phyloP scores from a whole-genome alignment of 2,329 filamentous ascomycete genomes.

The Biscogniauxia marginata region DNA sequence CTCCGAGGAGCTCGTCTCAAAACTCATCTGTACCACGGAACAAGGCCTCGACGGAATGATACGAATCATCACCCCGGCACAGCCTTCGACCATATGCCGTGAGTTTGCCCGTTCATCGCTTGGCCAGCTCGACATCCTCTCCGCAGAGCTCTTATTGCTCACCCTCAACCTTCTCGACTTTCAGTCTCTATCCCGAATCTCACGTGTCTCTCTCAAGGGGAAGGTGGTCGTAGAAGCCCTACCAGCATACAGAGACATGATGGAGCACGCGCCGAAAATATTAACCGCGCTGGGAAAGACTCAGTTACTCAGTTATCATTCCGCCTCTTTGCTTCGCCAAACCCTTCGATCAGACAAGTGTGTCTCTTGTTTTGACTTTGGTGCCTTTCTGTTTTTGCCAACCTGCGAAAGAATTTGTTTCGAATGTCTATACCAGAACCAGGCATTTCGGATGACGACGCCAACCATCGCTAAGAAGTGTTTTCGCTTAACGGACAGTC shows the following conservation, averaged over 20 bases:
- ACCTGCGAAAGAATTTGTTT: conserved; percentile 34
- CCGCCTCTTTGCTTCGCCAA: conserved; percentile 16
- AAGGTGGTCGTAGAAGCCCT: conserved; percentile 28
- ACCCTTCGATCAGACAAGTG: conserved; percentile 26
- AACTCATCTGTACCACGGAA: no score
- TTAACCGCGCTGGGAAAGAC: conserved; percentile 17
- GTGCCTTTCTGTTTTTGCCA: conserved; percentile 32
- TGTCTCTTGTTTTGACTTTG: conserved; percentile 30
- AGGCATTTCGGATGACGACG: conserved; percentile 26
- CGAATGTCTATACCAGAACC: conserved; percentile 27
- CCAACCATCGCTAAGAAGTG: conserved; percentile 11
- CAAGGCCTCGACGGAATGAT: no score
- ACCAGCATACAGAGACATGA: conserved; percentile 40
- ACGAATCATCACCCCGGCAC: no score
- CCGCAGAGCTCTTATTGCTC: conserved; percentile 25
- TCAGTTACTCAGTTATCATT: not conserved
- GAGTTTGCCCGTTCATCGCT: conserved; percentile 18
- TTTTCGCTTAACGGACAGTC: not conserved
- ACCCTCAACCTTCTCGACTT: conserved; percentile 24
- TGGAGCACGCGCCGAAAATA: conserved; percentile 39
- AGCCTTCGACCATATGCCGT: no score
- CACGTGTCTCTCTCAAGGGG: conserved; percentile 23
- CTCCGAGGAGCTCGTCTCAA: no score
- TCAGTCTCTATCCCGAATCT: conserved; percentile 21
- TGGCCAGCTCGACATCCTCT: conserved; percentile 28